Percentiles rank a stretch among this genome's conserved stretches.
These are phyloP conservation scores for Amniculicola lignicola DNA, from an alignment of 495 filamentous ascomycete species.

Conservation along the genomic window DNA sequence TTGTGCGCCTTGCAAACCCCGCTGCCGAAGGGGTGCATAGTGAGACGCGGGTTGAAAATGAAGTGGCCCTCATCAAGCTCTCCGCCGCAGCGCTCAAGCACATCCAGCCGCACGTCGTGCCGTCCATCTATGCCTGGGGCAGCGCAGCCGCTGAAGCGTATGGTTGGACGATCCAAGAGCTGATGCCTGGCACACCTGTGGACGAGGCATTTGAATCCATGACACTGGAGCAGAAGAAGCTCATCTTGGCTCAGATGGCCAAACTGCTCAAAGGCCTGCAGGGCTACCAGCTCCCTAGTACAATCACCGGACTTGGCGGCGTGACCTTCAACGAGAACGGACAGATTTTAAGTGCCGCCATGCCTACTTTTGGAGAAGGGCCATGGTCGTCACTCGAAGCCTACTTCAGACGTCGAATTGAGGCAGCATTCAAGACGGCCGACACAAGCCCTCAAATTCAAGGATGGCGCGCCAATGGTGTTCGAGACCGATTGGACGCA, in stretches of 20 bases:
- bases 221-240: slow-evolving; percentile 22
- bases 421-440: slow-evolving; percentile 14
- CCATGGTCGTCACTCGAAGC: slow-evolving; percentile 31
- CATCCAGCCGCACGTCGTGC: slow-evolving; percentile 34
- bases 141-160: slow-evolving; percentile 23
- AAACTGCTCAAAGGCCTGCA: slow-evolving; percentile 34
- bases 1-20: slow-evolving; percentile 36
- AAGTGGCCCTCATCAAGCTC: slow-evolving; percentile 37
- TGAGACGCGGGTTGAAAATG: slow-evolving; percentile 36
- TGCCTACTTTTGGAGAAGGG: slow-evolving; percentile 32
- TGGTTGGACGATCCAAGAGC: slow-evolving; percentile 39
- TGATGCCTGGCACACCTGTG: slow-evolving; percentile 30
- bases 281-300: slow-evolving; percentile 34
- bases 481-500: slow-evolving; percentile 35
- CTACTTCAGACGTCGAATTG: slow-evolving; percentile 28
- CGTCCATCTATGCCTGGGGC: slow-evolving; percentile 37
- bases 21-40: slow-evolving; percentile 35
- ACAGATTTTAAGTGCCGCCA: slow-evolving; percentile 33
- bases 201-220: slow-evolving; percentile 24
- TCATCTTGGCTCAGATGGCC: slow-evolving; percentile 33
- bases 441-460: slow-evolving; percentile 34
- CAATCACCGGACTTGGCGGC: slow-evolving; percentile 35
- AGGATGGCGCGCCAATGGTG: slow-evolving; percentile 34
- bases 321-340: slow-evolving; percentile 37
- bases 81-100: slow-evolving; percentile 37